Conservation (phyloP, 495 filamentous ascomycete genomes). For the Apiosordaria backusii region DNA sequence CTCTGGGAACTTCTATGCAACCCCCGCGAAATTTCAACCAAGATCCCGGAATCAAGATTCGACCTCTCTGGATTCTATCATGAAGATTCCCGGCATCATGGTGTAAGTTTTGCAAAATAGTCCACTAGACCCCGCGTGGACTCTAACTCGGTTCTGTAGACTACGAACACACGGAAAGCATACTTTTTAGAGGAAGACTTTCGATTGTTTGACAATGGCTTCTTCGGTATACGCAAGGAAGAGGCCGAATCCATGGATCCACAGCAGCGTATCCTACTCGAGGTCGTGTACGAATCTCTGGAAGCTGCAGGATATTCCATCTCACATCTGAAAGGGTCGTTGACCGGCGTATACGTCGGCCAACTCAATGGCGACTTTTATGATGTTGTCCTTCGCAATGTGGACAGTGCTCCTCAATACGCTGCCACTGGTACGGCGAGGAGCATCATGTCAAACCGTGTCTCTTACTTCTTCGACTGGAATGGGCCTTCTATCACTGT, state of each 20-base stretch:
- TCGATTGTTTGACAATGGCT: conserved; percentile 47
- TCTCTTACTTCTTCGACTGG: conserved; percentile 50
- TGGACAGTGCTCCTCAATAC: conserved; percentile 45
- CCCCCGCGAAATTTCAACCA: conserved; percentile 10
- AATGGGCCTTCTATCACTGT: conserved; percentile 41
- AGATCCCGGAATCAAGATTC: conserved; percentile 20
- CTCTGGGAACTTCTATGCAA: conserved; percentile 22
- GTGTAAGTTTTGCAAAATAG: not conserved
- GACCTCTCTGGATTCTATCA: conserved; percentile 37
- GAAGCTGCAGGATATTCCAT: conserved; percentile 1
- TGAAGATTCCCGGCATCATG: conserved; percentile 44
- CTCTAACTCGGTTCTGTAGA: not conserved
- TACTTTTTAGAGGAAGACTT: conserved; percentile 55
- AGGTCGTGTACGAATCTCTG: conserved; percentile 1
- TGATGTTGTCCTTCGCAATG: conserved; percentile 16
- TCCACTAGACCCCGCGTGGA: not conserved
- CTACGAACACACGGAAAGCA: conserved; percentile 46
- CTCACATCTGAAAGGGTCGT: not conserved
- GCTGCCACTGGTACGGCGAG: conserved; percentile 28
- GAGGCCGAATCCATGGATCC: conserved; percentile 5
- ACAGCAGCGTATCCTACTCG: conserved; percentile 1
- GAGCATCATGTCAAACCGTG: conserved; percentile 44
- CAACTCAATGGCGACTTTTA: conserved; percentile 27
- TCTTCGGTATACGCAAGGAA: conserved; percentile 41
- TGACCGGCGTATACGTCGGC: conserved; percentile 22